These are phyloP conservation scores for Cladophialophora chaetospira DNA, from an alignment of 2,329 filamentous ascomycete genomes.

Conservation along the genomic window DNA sequence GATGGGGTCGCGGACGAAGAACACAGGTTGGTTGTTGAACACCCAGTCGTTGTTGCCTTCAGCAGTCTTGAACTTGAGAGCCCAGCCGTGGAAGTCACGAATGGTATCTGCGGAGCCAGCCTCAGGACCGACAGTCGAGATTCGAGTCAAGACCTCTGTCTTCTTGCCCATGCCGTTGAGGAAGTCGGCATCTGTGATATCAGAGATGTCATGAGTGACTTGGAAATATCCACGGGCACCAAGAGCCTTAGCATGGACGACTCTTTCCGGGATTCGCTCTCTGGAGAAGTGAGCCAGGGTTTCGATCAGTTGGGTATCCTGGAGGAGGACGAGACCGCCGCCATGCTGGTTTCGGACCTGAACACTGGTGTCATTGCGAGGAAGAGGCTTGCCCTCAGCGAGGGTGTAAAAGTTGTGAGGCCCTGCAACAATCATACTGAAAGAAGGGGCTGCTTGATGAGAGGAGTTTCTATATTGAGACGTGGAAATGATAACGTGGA, in stretches of 20 bases:
- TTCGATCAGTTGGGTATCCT: constrained; percentile 65
- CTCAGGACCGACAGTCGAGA: constrained; percentile 52
- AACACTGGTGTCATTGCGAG: constrained; percentile 27
- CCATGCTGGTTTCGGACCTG: constrained; percentile 20
- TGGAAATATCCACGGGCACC: constrained; percentile 63
- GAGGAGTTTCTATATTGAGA: not conserved
- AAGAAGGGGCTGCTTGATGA: not conserved
- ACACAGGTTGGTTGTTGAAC: constrained; percentile 59
- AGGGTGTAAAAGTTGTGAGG: constrained; percentile 27
- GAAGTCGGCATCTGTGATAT: constrained; percentile 59
- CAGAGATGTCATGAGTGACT: constrained; percentile 60
- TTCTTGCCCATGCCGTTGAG: constrained; percentile 58
- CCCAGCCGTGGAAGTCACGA: constrained; percentile 53
- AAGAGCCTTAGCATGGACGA: constrained; percentile 63
- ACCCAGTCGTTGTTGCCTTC: constrained; percentile 57
- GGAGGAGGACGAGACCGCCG: constrained; percentile 50
- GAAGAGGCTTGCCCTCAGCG: constrained; percentile 25
- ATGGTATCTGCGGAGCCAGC: constrained; percentile 51
- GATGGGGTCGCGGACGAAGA: constrained; percentile 70
- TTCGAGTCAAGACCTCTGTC: constrained; percentile 50
- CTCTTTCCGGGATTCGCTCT: constrained; percentile 63
- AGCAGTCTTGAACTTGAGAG: constrained; percentile 55
- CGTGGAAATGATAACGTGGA: not conserved
- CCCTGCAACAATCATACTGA: constrained; percentile 30
- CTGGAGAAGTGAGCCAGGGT: constrained; percentile 63